phyloP scores from a whole-genome alignment of 140 eudicot species.

The Oenanthe javanica region DNA sequence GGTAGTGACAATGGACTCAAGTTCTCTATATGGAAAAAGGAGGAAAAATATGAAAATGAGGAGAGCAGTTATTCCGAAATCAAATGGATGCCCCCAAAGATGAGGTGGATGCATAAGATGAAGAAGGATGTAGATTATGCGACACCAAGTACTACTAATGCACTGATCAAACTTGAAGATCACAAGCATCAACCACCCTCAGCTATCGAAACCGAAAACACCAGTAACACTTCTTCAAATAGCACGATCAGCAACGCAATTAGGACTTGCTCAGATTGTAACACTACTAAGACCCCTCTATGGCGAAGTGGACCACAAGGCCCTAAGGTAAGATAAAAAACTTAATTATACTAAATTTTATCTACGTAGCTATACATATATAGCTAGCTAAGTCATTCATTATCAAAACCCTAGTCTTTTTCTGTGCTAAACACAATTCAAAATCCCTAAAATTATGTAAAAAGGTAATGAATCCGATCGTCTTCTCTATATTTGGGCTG shows the following conservation, averaged over 20 bases:
- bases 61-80: slow-evolving; percentile 23
- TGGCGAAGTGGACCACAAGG: slow-evolving; percentile 99
- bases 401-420: not conserved
- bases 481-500: not conserved
- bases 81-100: slow-evolving; percentile 83
- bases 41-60: not conserved
- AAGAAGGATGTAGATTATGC: slow-evolving; percentile 25
- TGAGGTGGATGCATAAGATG: slow-evolving; percentile 62
- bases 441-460: too few species aligned
- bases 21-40: slow-evolving; percentile 50
- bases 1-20: slow-evolving; percentile 29
- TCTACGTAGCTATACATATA: not conserved
- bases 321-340: slow-evolving; percentile 55
- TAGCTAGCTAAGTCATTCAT: not conserved
- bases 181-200: slow-evolving; percentile 26
- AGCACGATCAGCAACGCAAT: slow-evolving; percentile 35
- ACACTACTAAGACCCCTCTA: slow-evolving; percentile 92
- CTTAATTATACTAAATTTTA: not conserved
- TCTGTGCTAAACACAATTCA: not conserved
- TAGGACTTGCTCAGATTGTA: slow-evolving; percentile 90
- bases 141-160: slow-evolving; percentile 1
- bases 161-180: slow-evolving; percentile 16
- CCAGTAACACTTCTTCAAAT: slow-evolving; percentile 31
- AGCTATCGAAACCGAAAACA: slow-evolving; percentile 30
- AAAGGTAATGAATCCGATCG: not conserved